Conservation (phyloP, 2,329 filamentous ascomycete genomes). For the Diplocarpon rosae region DNA sequence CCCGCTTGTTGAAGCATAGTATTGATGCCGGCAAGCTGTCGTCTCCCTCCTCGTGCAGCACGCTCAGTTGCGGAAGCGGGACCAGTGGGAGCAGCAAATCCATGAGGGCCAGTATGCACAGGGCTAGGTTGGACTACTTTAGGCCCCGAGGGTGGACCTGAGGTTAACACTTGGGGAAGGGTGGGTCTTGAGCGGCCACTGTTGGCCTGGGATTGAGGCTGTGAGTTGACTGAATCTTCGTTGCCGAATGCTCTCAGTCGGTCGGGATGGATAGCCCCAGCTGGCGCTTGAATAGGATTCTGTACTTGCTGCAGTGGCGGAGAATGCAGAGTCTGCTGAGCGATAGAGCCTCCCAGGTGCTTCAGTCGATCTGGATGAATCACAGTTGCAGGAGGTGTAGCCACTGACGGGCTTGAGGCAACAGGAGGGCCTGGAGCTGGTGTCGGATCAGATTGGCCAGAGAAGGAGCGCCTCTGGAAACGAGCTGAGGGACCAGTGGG, state of each 20-base stretch:
- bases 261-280: slow-evolving; percentile 26
- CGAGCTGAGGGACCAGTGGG: slow-evolving; percentile 27
- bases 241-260: slow-evolving; percentile 20
- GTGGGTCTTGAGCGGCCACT: slow-evolving; percentile 28
- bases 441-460: slow-evolving; percentile 21
- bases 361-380: slow-evolving; percentile 42
- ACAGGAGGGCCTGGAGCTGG: slow-evolving; percentile 13
- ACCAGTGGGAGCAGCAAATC: slow-evolving; percentile 25
- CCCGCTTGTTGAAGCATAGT: slow-evolving; percentile 43
- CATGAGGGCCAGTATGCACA: slow-evolving; percentile 17
- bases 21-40: slow-evolving; percentile 50
- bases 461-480: slow-evolving; percentile 19
- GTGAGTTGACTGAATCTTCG: slow-evolving; percentile 20
- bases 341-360: slow-evolving; percentile 32
- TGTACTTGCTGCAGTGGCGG: slow-evolving; percentile 7
- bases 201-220: slow-evolving; percentile 21
- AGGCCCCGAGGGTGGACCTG: slow-evolving; percentile 24
- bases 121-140: slow-evolving; percentile 24
- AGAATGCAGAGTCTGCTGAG: slow-evolving; percentile 27
- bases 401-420: slow-evolving; percentile 16
- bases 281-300: slow-evolving; percentile 22
- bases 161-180: slow-evolving; percentile 21
- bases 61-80: slow-evolving; percentile 27
- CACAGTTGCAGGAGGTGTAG: slow-evolving; percentile 24
- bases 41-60: slow-evolving; percentile 25